Base-by-base conservation (phyloP, 31 red algal genomes). In the Odonthalia washingtoniensis region DNA sequence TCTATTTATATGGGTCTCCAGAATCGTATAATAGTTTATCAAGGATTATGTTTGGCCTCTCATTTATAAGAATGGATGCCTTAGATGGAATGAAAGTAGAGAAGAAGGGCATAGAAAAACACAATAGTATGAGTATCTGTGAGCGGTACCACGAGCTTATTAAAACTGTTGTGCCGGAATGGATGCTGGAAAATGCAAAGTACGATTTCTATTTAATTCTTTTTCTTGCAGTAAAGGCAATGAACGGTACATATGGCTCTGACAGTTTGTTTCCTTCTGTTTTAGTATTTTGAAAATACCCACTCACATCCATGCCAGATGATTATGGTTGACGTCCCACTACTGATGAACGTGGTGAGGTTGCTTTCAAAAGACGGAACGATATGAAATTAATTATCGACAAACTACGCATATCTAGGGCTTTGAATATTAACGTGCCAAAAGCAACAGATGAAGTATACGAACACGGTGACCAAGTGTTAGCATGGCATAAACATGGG, bases 121-220 rank as follows among this genome's bases (percentile, higher is more conserved):
- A 90, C 70, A 73, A 40, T 0, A 72, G 74, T 34, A 61, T 89
- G 41, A 74, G 57, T 24, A 40, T 80, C 34, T 73, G 75, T 1
- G 85, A 89, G 43, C 39, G 75, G 32, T 89, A 80, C 60, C 85
- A 89, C 41, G 16, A 78, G 38, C 61, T 65, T 27, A 52, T 89
- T 3, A 28, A 74, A n/a, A 73, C 40, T 5, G 68, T 33, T 28
- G 77, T 62, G 40, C 72, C 69, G 3, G 75, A 75, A 49, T 40
- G 62, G 0, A 75, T 75, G 40, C 2, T 32, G 27, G 43, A 35
- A 1, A 1, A 77, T 49, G 2, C 69, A 2, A 36, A 38, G 5
- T 34, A 36, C 4, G 28, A 76, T 2, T 39, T 4, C 1, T n/a
- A 12, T 41, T 2, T 63, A 37, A 38, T 53, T 3, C 83, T 86